phyloP scores from a whole-genome alignment of 2,329 filamentous ascomycete genomes.

The Verruconis gallopava region DNA sequence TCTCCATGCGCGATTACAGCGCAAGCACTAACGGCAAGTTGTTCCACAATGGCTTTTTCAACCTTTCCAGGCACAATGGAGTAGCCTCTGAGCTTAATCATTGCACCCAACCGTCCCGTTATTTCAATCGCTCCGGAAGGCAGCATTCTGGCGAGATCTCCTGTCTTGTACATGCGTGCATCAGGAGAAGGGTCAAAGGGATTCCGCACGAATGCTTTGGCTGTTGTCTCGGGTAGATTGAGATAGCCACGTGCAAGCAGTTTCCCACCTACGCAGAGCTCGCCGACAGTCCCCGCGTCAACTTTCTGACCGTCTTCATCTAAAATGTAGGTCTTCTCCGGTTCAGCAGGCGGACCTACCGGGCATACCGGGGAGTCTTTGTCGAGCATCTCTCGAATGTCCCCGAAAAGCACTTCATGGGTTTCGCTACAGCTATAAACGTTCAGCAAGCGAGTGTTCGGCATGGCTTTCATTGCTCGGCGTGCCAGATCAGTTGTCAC shows the following conservation, averaged over 20 bases:
- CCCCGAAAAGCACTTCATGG: constrained; percentile 66
- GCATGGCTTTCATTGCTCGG: constrained; percentile 53
- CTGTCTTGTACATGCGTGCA: constrained; percentile 61
- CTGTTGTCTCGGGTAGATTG: constrained; percentile 66
- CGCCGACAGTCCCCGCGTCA: constrained; percentile 49
- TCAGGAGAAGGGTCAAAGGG: constrained; percentile 47
- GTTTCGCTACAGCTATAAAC: constrained; percentile 77
- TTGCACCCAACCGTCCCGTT: constrained; percentile 60
- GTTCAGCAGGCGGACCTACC: constrained; percentile 57
- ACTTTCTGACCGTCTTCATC: constrained; percentile 55
- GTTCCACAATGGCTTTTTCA: constrained; percentile 56
- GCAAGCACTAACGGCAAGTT: constrained; percentile 58
- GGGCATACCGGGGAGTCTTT: constrained; percentile 50
- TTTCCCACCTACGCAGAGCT: constrained; percentile 63
- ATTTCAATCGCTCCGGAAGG: constrained; percentile 59
- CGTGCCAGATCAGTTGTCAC: constrained; percentile 65
- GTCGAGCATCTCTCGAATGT: constrained; percentile 54
- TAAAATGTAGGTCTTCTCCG: constrained; percentile 57
- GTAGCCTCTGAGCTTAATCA: constrained; percentile 73
- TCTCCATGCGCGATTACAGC: constrained; percentile 64
- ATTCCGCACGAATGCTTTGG: constrained; percentile 55
- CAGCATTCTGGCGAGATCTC: constrained; percentile 55
- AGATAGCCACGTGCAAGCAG: constrained; percentile 65
- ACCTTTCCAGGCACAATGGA: constrained; percentile 67
- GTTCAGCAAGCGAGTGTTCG: constrained; percentile 58